phyloP scores from a whole-genome alignment of 768 basidiomycete species.

The Lentinula sp. region DNA sequence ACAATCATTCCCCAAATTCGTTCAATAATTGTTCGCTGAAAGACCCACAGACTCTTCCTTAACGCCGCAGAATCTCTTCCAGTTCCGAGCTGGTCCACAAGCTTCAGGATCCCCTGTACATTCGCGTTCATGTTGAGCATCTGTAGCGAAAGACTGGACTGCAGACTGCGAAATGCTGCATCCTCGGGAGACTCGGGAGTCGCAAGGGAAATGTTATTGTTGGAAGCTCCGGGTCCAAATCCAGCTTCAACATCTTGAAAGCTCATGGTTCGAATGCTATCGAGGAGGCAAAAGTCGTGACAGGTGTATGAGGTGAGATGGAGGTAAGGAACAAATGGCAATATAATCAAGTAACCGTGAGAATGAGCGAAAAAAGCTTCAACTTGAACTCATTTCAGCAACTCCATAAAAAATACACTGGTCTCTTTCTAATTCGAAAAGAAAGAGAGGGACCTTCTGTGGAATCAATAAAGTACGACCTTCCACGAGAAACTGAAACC shows the following conservation, averaged over 20 bases:
- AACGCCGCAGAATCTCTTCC: constrained; percentile 71
- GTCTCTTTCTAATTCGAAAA: too few species aligned
- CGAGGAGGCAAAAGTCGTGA: neutral
- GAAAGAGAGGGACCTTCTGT: too few species aligned
- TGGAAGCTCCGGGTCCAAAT: constrained; percentile 26
- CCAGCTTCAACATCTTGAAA: constrained; percentile 55
- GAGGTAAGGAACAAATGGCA: neutral
- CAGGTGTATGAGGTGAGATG: neutral
- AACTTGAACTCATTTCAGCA: neutral
- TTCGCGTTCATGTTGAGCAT: constrained; percentile 99
- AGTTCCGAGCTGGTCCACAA: constrained; percentile 96
- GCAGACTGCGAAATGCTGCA: constrained; percentile 66
- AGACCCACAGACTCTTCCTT: constrained; percentile 77
- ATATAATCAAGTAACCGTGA: neutral
- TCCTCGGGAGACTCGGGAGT: constrained; percentile 52
- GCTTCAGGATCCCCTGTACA: constrained; percentile 88
- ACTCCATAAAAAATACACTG: neutral
- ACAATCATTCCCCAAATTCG: neutral
- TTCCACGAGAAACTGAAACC: too few species aligned
- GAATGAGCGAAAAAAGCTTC: neutral
- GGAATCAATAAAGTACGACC: too few species aligned
- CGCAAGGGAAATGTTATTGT: constrained; percentile 19
- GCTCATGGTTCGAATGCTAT: constrained; percentile 31
- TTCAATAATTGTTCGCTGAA: neutral
- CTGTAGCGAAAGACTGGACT: constrained; percentile 80